Conservation (phyloP, 2,329 filamentous ascomycete genomes). For the Chrysosporium queenslandicum region DNA sequence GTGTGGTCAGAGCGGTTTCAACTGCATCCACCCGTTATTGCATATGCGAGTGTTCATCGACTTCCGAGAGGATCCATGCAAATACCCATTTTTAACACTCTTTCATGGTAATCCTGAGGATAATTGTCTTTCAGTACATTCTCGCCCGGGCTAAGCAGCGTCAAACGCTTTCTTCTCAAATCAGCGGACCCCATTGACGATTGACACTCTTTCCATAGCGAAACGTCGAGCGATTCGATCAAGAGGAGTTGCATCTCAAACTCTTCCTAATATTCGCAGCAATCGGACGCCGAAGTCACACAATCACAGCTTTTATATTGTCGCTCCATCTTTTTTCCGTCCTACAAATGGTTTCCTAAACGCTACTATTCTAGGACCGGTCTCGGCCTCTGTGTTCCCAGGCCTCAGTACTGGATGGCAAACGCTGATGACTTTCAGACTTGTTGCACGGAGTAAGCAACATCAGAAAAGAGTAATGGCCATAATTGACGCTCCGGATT, state of each 20-base stretch:
- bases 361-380: neutral
- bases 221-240: no score
- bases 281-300: neutral
- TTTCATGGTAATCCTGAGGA: no score
- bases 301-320: neutral
- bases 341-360: neutral
- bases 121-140: no score
- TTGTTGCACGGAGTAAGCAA: neutral
- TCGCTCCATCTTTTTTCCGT: neutral
- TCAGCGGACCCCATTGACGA: no score
- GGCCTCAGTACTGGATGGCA: neutral
- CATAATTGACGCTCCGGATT: no score
- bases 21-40: conserved; percentile 23
- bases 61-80: conserved; percentile 11
- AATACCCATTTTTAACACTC: neutral
- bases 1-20: conserved; percentile 20
- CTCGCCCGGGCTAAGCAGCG: no score
- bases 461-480: no score
- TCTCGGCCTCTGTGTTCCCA: neutral
- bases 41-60: conserved; percentile 23
- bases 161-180: neutral
- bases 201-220: no score
- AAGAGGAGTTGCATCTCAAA: neutral
- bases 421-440: neutral
- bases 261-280: neutral